Evolutionary conservation across 805 yeast species (phyloP), one percentile per base, ranked within the genome.

Genomic region (Pichia paraexigua): DNA sequence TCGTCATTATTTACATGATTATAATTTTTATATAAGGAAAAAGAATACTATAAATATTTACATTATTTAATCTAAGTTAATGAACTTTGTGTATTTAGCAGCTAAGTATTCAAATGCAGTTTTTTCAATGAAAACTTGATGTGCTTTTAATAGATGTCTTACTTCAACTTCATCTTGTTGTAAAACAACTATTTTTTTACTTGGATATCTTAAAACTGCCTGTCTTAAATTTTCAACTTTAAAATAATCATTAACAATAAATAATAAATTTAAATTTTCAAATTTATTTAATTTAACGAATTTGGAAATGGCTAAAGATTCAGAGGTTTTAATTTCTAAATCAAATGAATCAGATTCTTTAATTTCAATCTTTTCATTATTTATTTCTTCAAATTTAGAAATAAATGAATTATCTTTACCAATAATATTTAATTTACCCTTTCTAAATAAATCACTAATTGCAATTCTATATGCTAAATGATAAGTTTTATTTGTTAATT

Each of bases 101-200:
- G 75, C 77, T 51, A 82, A 71, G 74, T 81, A 83, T 63, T 82
- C 79, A 58, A 90, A 76, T 2, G 96, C 91, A 24, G 72, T 71
- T 58, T 78, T 71, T 67, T 89, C 96, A 53, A 90, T 77, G 59
- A 80, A 79, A 53, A 90, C 72, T 57, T 88, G 77, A 60, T 85
- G 78, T 15, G 97, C 92, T 68, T 81, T 85, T 55, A 91, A 77
- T 48, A 91, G 61, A 64, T 90, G 96, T 68, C 91, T 81, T 20
- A 91, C 92, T 63, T 85, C 87, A 39, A 89, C 79, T 22, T 84
- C 85, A 61, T 88, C 95, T 64, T 85, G 83, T 56, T 81, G 79
- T 54, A 86, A 69, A 35, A 90, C 80, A 53, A 77, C 84, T 44
- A 87, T 78, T 60, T 77, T 79, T 30, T 69, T 67, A 46, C 64